Evolutionary conservation across 169 alveolate species (phyloP).

Genomic region (Plasmodium adleri): DNA sequence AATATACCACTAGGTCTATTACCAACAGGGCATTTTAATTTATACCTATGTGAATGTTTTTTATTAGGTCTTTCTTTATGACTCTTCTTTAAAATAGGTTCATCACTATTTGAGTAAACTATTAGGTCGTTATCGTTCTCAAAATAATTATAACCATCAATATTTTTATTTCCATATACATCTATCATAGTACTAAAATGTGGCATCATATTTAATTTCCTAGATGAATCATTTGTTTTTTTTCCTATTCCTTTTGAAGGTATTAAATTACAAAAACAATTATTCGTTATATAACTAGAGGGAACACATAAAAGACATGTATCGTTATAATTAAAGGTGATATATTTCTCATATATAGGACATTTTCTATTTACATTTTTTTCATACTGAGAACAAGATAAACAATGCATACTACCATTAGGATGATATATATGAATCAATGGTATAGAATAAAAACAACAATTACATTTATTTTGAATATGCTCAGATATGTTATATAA

Average conservation of each 20-base stretch:
- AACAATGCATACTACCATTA: conserved; percentile 36
- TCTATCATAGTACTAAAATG: no score
- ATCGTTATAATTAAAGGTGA: conserved; percentile 24
- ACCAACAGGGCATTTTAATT: no score
- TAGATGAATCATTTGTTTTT: no score
- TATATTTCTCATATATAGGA: conserved; percentile 15
- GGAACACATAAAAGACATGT: conserved; percentile 50
- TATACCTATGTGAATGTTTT: not conserved
- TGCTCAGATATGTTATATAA: conserved; percentile 11
- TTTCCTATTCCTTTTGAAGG: not conserved
- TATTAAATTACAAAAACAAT: conserved; percentile 19
- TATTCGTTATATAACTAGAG: conserved; percentile 12
- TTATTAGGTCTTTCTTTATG: no score
- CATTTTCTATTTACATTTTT: conserved; percentile 18
- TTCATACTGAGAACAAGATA: conserved; percentile 41
- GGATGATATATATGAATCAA: conserved; percentile 44
- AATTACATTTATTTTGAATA: conserved; percentile 17
- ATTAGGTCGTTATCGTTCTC: not conserved
- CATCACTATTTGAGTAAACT: not conserved
- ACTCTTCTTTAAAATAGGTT: no score
- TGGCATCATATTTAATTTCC: no score
- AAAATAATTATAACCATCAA: not conserved
- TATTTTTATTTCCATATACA: not conserved
- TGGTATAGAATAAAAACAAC: conserved; percentile 25
- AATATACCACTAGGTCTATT: no score